Evolutionary conservation across 176 grass and related monocot species (phyloP), one percentile per base, ranked within the genome.

Genomic region (Pontederia crassipes): DNA sequence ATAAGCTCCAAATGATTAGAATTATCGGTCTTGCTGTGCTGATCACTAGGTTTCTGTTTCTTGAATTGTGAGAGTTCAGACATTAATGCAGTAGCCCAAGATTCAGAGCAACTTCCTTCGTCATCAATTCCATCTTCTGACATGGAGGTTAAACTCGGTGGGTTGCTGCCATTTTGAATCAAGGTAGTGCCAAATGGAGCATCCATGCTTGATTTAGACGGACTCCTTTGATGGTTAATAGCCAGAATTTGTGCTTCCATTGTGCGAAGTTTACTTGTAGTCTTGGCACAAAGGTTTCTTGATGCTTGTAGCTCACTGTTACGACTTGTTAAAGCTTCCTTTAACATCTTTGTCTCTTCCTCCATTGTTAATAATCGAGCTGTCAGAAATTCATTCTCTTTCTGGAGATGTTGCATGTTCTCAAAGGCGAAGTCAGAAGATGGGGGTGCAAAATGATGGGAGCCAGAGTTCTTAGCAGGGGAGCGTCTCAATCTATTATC

Each of bases 301-400:
- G 94, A 80, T 4, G 83, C 72, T 48, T 99, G 94, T 65, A 99
- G 71, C 74, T 99, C 94, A 49, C 82, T 83, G 72, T 86, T 99
- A 55, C 81, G 72, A 62, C 89, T 89, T 73, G 88, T 77, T 74
- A 99, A 68, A 73, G 85, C 82, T 77, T 99, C 94, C 83, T 89
- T 99, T 24, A 99, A 64, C 82, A 99, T 83, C 54, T 99, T 99
- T 11, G 88, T 99, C 80, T 99, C 94, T 67, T 99, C 88, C 67
- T 99, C 88, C 65, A 84, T 93, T 57, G 79, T 63, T 64, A 93
- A 75, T 60, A 99, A 72, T 62, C 82, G 84, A 45, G 87, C 72
- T 73, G 88, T 86, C 61, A 99, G 74, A 86, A 99, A 89, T 51
- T 89, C 88, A 64, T 86, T 93, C 64, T 93, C 94, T 59, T 83